These are phyloP conservation scores for Mycena albidolilacea DNA, from an alignment of 768 basidiomycete species.

Conservation along the genomic window DNA sequence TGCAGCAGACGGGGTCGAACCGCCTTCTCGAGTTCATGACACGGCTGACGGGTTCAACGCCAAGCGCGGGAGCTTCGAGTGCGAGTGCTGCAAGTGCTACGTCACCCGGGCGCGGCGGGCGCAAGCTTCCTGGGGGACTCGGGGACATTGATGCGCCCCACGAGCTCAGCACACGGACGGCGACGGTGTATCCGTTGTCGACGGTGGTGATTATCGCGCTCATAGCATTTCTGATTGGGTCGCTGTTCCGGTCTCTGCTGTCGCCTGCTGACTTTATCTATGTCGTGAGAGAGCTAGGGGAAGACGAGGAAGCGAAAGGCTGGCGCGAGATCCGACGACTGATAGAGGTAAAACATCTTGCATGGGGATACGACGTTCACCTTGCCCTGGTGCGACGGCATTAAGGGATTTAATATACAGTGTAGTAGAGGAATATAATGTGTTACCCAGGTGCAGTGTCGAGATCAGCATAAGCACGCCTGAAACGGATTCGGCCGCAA, in stretches of 20 bases:
- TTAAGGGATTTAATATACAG: constrained; percentile 44
- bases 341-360: constrained; percentile 84
- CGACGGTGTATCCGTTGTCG: constrained; percentile 57
- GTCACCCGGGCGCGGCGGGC: constrained; percentile 39
- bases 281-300: constrained; percentile 72
- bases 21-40: constrained; percentile 73
- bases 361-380: constrained; percentile 91
- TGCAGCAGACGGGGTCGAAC: constrained; percentile 33
- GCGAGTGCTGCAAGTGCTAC: constrained; percentile 35
- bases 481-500: constrained; percentile 14
- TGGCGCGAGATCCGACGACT: constrained; percentile 92
- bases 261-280: constrained; percentile 94
- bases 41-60: constrained; percentile 59
- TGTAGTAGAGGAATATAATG: constrained; percentile 8
- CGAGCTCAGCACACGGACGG: constrained; percentile 37
- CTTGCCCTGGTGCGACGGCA: constrained; percentile 87
- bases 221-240: constrained; percentile 93
- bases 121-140: constrained; percentile 56
- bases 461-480: not conserved
- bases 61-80: constrained; percentile 42
- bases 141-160: constrained; percentile 47
- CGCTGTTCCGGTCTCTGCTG: constrained; percentile 88
- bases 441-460: constrained; percentile 28
- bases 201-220: constrained; percentile 84
- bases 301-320: constrained; percentile 68